These are phyloP conservation scores for Gossypium thurberi DNA, from an alignment of 345 rosid genomes.

Conservation along the genomic window DNA sequence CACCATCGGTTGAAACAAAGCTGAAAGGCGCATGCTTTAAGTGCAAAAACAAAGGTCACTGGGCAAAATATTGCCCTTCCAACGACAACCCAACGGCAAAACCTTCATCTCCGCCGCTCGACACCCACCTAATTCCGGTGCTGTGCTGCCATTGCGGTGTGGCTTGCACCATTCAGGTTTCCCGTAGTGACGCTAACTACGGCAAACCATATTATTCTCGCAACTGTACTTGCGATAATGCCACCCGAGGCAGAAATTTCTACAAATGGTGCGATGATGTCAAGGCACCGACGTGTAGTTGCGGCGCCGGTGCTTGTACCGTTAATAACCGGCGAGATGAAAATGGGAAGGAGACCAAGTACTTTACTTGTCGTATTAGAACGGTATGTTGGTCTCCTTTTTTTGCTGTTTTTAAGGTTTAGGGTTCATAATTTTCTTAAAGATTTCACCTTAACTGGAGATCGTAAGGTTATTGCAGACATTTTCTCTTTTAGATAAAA, in stretches of 20 bases:
- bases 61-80: not conserved
- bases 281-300: not conserved
- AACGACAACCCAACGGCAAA: not conserved
- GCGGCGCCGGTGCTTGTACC: conserved; percentile 7
- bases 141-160: conserved; percentile 9
- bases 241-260: not conserved
- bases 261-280: not conserved
- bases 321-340: not conserved
- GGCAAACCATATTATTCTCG: not conserved
- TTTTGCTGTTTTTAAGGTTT: not conserved
- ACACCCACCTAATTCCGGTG: not conserved
- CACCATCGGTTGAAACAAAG: not conserved
- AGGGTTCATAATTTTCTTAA: not conserved
- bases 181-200: not conserved
- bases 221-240: not conserved
- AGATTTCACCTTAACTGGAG: not conserved
- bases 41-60: not conserved
- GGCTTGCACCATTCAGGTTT: not conserved
- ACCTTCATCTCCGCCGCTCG: not conserved
- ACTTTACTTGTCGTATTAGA: conserved; percentile 8
- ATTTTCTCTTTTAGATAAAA: not conserved
- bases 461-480: not conserved
- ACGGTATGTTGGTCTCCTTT: not conserved
- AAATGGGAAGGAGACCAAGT: not conserved
- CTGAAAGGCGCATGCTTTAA: not conserved